Evolutionary conservation across 208 protist species (phyloP).

Genomic region (Trypanosoma boissoni): DNA sequence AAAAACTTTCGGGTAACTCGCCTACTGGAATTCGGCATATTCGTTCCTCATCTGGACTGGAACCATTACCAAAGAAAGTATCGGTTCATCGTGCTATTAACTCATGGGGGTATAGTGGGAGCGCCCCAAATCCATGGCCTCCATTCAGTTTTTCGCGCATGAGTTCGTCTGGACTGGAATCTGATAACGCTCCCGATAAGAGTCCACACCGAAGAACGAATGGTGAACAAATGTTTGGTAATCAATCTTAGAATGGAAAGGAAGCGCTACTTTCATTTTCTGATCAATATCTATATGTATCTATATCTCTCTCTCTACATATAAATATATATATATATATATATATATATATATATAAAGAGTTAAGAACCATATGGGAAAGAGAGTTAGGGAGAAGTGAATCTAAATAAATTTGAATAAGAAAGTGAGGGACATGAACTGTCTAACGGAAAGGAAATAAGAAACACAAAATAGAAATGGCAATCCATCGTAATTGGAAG

Average conservation of each 20-base stretch:
- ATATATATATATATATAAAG: not conserved
- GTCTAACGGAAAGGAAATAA: not conserved
- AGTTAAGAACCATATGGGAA: not conserved
- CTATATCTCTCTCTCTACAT: too few relatives aligned
- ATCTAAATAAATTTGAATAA: not conserved
- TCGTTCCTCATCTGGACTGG: too few relatives aligned
- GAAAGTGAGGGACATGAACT: constrained; percentile 6
- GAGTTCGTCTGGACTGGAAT: not conserved
- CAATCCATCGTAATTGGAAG: constrained; percentile 1
- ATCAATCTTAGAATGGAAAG: too few relatives aligned
- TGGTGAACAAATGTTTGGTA: too few relatives aligned
- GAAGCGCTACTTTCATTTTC: too few relatives aligned
- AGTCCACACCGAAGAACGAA: too few relatives aligned
- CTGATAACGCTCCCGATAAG: not conserved
- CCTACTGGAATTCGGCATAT: too few relatives aligned
- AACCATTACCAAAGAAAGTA: too few relatives aligned
- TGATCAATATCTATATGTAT: too few relatives aligned
- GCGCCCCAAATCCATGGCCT: too few relatives aligned
- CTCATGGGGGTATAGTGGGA: not conserved
- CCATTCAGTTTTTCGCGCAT: not conserved
- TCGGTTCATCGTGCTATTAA: not conserved
- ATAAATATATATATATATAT: constrained; percentile 1
- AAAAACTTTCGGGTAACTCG: too few relatives aligned
- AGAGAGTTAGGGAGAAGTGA: not conserved
- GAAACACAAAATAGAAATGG: constrained; percentile 11